phyloP scores from a whole-genome alignment of 2,329 filamentous ascomycete species.

The Penicillium sp. region DNA sequence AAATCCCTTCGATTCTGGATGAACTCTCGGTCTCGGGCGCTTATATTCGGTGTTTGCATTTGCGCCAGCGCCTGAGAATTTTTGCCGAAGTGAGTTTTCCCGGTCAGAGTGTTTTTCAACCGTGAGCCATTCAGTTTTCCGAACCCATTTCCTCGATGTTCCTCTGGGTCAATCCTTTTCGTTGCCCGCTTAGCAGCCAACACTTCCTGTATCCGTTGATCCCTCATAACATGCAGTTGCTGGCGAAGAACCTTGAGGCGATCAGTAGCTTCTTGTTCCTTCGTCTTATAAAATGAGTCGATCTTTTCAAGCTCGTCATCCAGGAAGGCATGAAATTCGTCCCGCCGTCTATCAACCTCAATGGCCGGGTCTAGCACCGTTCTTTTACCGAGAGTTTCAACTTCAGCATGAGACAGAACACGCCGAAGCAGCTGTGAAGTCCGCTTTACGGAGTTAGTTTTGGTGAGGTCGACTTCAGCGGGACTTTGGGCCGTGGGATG shows the following conservation, averaged over 20 bases:
- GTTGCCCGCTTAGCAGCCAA: constrained; percentile 52
- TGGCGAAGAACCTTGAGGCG: constrained; percentile 73
- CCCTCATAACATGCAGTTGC: constrained; percentile 91
- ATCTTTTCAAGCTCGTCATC: constrained; percentile 88
- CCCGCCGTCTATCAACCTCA: constrained; percentile 72
- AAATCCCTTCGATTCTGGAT: constrained; percentile 53
- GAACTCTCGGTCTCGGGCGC: constrained; percentile 32
- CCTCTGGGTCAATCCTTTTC: constrained; percentile 26
- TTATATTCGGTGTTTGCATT: constrained; percentile 46
- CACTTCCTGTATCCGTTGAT: constrained; percentile 74
- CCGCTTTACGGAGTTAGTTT: constrained; percentile 31
- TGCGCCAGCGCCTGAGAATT: constrained; percentile 57
- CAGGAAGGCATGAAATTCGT: constrained; percentile 86
- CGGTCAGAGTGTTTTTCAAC: constrained; percentile 48
- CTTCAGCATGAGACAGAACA: constrained; percentile 44
- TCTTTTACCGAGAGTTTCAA: constrained; percentile 48
- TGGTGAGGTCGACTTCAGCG: constrained; percentile 26
- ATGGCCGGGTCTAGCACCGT: constrained; percentile 61
- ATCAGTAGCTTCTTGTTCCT: constrained; percentile 81
- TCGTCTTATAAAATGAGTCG: constrained; percentile 83
- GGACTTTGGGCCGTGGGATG: constrained; percentile 14
- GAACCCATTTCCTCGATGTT: constrained; percentile 28
- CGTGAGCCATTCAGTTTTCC: constrained; percentile 29
- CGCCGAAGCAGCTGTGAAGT: constrained; percentile 42
- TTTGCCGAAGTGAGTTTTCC: constrained; percentile 57